A percentile compares a stretch with the other conserved stretches of the same genome.
Evolutionary conservation across 345 rosid genomes (phyloP).

Genomic region (Fremontodendron californicum): DNA sequence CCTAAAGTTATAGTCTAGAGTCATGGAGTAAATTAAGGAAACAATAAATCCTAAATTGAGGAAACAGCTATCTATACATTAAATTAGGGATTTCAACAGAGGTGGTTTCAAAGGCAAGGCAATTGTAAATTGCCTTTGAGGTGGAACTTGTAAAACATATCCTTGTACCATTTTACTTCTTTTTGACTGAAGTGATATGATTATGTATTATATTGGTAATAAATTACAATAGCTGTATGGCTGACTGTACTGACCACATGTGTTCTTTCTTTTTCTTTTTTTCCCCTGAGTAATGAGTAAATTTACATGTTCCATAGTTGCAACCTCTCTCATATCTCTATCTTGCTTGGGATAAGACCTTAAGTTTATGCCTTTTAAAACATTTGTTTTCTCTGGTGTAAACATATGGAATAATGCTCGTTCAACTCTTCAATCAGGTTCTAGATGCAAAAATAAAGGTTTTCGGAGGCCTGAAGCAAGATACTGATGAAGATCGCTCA

Average conservation of each 20-base stretch:
- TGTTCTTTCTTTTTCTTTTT: background rate
- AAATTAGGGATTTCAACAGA: no score
- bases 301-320: background rate
- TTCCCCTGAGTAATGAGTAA: background rate
- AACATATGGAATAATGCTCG: conserved; percentile 10
- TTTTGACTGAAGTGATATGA: background rate
- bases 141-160: background rate
- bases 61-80: no score
- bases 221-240: background rate
- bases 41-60: no score
- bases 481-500: conserved; percentile 61
- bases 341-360: background rate
- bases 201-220: background rate
- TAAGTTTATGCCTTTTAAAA: background rate
- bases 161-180: background rate
- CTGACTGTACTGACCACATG: background rate
- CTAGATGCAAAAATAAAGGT: conserved; percentile 81
- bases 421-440: conserved; percentile 47
- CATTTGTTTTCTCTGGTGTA: background rate
- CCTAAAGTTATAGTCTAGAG: no score
- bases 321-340: background rate
- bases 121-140: background rate
- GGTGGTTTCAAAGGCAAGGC: background rate
- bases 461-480: conserved; percentile 69
- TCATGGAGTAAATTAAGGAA: no score